Evolutionary conservation across 176 grass and related monocot genomes (phyloP).

Genomic region (Carex scoparia): DNA sequence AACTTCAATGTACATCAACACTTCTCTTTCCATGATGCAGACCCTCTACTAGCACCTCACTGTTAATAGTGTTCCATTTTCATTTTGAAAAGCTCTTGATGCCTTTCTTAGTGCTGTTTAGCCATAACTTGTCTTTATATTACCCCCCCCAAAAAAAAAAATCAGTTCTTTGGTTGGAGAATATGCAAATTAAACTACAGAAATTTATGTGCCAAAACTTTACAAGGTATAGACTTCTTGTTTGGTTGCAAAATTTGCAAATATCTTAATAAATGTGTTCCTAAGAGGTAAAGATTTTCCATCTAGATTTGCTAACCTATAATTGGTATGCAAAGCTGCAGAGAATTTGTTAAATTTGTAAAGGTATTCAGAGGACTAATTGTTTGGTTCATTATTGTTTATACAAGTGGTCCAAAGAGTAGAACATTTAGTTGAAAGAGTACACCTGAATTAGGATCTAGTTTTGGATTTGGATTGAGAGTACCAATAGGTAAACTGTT

Average conservation of each 20-base stretch:
- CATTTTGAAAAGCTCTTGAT: constrained; percentile 10
- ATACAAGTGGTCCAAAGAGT: not conserved
- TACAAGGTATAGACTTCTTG: not conserved
- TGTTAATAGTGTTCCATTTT: constrained; percentile 6
- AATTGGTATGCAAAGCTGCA: not conserved
- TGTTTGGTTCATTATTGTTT: not conserved
- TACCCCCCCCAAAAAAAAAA: too few species aligned
- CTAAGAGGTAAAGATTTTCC: not conserved
- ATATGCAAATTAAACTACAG: not conserved
- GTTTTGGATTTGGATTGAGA: not conserved
- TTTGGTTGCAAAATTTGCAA: not conserved
- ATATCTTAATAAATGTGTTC: not conserved
- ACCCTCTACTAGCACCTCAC: constrained; percentile 9
- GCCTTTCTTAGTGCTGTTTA: not conserved
- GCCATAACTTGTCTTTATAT: not conserved
- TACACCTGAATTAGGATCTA: not conserved
- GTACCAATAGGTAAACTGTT: constrained; percentile 5
- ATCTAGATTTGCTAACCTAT: not conserved
- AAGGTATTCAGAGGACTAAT: not conserved
- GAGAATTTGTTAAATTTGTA: not conserved
- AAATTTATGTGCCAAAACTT: not conserved
- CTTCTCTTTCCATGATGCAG: constrained; percentile 16
- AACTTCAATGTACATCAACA: constrained; percentile 26
- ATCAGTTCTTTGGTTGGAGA: not conserved
- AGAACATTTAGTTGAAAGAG: not conserved